phyloP scores from a whole-genome alignment of 495 filamentous ascomycete species.

The Neurospora sp. region DNA sequence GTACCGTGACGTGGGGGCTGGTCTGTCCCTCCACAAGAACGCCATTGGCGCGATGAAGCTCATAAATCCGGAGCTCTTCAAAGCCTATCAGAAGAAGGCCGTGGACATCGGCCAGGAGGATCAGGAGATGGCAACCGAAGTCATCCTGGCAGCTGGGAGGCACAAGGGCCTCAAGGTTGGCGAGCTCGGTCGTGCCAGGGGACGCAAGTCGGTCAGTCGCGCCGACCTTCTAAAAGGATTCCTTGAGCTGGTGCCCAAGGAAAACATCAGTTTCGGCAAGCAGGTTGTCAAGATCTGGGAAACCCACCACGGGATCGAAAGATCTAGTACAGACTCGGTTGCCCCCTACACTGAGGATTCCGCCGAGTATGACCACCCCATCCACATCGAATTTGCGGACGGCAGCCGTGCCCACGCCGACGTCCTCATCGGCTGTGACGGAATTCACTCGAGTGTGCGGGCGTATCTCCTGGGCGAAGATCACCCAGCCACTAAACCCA shows the following conservation, averaged over 20 bases:
- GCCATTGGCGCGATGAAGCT: slow-evolving; percentile 27
- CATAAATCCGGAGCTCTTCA: slow-evolving; percentile 20
- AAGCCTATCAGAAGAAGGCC: slow-evolving; percentile 27
- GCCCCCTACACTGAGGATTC: background rate
- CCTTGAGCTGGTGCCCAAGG: slow-evolving; percentile 17
- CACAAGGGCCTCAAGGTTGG: slow-evolving; percentile 22
- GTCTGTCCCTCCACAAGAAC: slow-evolving; percentile 28
- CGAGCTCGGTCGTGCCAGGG: slow-evolving; percentile 29
- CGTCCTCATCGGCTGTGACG: slow-evolving; percentile 36
- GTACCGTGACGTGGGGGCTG: slow-evolving; percentile 28
- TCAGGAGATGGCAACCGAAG: slow-evolving; percentile 24
- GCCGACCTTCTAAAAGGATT: slow-evolving; percentile 25
- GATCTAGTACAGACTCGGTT: background rate
- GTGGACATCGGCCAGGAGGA: slow-evolving; percentile 21
- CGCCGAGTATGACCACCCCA: slow-evolving; percentile 4
- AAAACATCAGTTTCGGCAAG: slow-evolving; percentile 20
- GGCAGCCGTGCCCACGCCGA: slow-evolving; percentile 19
- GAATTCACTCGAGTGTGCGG: slow-evolving; percentile 34
- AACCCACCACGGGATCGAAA: background rate
- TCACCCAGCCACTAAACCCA: slow-evolving; percentile 28
- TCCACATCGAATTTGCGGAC: slow-evolving; percentile 26
- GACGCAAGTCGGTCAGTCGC: slow-evolving; percentile 27
- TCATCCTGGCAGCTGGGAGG: slow-evolving; percentile 24
- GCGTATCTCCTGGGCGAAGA: slow-evolving; percentile 26
- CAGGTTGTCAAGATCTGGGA: slow-evolving; percentile 16